Percentiles rank a stretch among this genome's conserved stretches.
These are phyloP conservation scores for Xylaria sp. DNA, from an alignment of 2,329 filamentous ascomycete species.

Conservation along the genomic window DNA sequence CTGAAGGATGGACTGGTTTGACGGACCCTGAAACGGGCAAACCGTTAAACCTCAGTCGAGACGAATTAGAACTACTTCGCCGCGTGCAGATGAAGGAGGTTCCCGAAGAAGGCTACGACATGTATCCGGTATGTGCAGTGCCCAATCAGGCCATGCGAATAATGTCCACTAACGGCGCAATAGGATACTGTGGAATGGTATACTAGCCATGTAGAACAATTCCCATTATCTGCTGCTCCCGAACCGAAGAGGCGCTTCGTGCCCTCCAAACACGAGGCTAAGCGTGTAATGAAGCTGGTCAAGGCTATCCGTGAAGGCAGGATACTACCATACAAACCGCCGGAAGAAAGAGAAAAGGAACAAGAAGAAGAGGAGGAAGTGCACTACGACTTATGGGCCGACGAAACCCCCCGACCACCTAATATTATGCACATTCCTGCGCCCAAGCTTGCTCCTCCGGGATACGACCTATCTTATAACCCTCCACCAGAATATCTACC, in stretches of 20 bases:
- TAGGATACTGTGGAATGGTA: constrained; percentile 93
- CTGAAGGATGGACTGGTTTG: constrained; percentile 95
- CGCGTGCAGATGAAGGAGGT: constrained; percentile 91
- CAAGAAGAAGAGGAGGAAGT: constrained; percentile 77
- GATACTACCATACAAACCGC: constrained; percentile 88
- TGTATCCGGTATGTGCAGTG: constrained; percentile 75
- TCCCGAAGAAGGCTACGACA: constrained; percentile 88
- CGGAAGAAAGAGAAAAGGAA: constrained; percentile 73
- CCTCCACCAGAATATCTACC: constrained; percentile 95
- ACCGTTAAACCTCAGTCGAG: constrained; percentile 84
- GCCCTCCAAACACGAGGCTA: constrained; percentile 96
- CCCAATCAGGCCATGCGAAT: not conserved
- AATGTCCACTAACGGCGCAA: constrained; percentile 35
- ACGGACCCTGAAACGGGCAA: constrained; percentile 95
- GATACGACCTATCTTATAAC: constrained; percentile 96
- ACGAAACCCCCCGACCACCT: constrained; percentile 83
- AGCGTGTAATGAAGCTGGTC: constrained; percentile 96
- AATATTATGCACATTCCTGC: constrained; percentile 96
- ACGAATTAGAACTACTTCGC: constrained; percentile 89
- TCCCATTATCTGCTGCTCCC: constrained; percentile 93
- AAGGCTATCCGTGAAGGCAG: constrained; percentile 94
- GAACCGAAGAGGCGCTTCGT: constrained; percentile 96
- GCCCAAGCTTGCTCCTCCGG: constrained; percentile 91
- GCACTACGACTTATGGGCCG: constrained; percentile 93
- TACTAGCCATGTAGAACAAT: constrained; percentile 87